phyloP scores from a whole-genome alignment of 2,329 filamentous ascomycete genomes.

The Aplosporella prunicola region DNA sequence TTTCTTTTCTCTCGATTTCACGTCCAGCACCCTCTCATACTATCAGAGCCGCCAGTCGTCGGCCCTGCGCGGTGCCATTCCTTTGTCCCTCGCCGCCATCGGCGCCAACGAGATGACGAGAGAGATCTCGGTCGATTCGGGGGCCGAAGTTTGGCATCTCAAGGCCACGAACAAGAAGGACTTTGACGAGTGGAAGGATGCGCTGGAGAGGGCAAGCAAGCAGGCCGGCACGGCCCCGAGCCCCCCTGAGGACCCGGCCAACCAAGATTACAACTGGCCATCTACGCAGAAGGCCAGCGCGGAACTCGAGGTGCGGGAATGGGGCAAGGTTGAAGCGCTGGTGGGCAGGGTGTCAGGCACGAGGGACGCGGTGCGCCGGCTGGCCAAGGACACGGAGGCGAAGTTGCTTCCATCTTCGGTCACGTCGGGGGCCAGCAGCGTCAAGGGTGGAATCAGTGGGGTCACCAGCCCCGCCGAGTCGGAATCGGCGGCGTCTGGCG shows the following conservation, averaged over 20 bases:
- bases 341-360: conserved; percentile 81
- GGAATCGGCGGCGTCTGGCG: conserved; percentile 37
- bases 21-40: conserved; percentile 88
- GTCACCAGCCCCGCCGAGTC: conserved; percentile 13
- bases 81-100: conserved; percentile 81
- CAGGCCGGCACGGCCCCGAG: conserved; percentile 24
- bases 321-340: conserved; percentile 75
- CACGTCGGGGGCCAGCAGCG: conserved; percentile 22
- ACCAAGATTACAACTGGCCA: conserved; percentile 18
- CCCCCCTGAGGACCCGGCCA: conserved; percentile 19
- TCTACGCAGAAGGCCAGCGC: conserved; percentile 16
- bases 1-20: conserved; percentile 94
- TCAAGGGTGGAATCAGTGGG: conserved; percentile 18
- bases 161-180: conserved; percentile 73
- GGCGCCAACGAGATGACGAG: conserved; percentile 78
- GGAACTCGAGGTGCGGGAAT: conserved; percentile 64
- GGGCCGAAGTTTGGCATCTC: conserved; percentile 94
- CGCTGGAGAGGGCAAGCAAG: conserved; percentile 72
- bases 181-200: conserved; percentile 78
- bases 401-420: conserved; percentile 38
- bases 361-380: conserved; percentile 73
- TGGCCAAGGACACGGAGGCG: conserved; percentile 75
- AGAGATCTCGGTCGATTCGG: conserved; percentile 94
- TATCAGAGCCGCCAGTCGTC: conserved; percentile 93
- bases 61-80: conserved; percentile 82